Conservation (phyloP, 2,329 filamentous ascomycete genomes). For the Coniosporium tulheliwenetii region DNA sequence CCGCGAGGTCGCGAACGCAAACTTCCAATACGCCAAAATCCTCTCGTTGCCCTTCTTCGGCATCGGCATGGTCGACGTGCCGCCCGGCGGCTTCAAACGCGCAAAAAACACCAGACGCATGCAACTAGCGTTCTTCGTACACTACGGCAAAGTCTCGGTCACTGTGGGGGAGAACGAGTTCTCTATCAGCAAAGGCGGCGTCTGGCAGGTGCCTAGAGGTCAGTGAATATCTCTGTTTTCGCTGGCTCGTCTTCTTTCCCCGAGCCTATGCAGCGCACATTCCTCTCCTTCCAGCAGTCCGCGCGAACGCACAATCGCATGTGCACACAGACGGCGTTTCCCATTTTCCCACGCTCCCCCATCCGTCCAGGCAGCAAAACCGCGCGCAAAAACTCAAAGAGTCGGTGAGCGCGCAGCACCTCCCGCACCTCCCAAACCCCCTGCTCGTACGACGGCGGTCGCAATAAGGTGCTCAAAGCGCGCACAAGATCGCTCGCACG, state of each 20-base stretch:
- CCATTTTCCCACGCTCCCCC: background rate
- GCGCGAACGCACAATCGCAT: slow-evolving; percentile 1
- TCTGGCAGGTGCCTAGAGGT: slow-evolving; percentile 94
- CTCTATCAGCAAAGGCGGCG: slow-evolving; percentile 70
- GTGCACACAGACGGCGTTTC: background rate
- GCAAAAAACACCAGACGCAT: slow-evolving; percentile 88
- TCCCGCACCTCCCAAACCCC: background rate
- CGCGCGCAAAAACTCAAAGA: background rate
- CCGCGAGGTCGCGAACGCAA: slow-evolving; percentile 43
- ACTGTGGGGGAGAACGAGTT: slow-evolving; percentile 63
- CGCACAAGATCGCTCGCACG: background rate
- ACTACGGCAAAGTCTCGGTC: slow-evolving; percentile 66
- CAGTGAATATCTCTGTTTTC: slow-evolving; percentile 19
- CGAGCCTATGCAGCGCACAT: no score
- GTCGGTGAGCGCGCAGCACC: background rate
- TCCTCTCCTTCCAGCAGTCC: slow-evolving; percentile 5
- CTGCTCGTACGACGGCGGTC: background rate
- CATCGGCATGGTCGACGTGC: slow-evolving; percentile 77
- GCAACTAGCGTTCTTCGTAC: slow-evolving; percentile 94
- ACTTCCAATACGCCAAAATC: slow-evolving; percentile 81
- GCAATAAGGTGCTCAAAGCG: background rate
- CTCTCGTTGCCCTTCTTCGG: slow-evolving; percentile 75
- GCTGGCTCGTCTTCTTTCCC: no score
- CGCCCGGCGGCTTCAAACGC: slow-evolving; percentile 67
- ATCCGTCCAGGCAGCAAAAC: background rate